Base-by-base conservation (phyloP, 805 yeast species). In the Candida lessepsii region DNA sequence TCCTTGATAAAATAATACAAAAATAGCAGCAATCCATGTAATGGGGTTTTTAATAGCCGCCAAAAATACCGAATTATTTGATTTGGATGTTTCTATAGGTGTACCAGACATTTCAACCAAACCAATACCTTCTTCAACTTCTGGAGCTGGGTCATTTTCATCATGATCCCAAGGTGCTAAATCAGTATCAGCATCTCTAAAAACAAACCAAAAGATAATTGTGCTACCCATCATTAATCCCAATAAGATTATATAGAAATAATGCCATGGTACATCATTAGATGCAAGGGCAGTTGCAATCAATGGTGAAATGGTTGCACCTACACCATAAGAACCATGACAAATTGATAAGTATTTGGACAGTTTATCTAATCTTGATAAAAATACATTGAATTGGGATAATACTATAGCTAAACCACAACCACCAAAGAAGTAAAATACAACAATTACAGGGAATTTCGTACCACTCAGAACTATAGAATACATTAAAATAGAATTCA, bases 301-400 rank as follows among this genome's bases (percentile, higher is more conserved):
- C 14, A 86, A 71, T 2, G 95, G 90, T 2, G 87, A 73, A 1
- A 80, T 47, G 33, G 86, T 79, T 1, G 89, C 86, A 2, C 90
- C 89, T 2, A 78, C 49, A 1, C 95, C 95, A 57, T 83, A 85
- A 10, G 69, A 54, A 1, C 86, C 90, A 61, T 85, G 93, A 42
- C 76, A 64, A 18, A 69, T 57, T 1, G 90, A 86, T 60, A 83
- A 67, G 42, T 76, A 66, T 39, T 72, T 75, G 34, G 83, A 78
- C 35, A 78, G 71, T 42, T 78, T 76, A 17, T 69, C 68, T 26
- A 81, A 58, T 41, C 70, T 57, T 3, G 79, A 60, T 14, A 78
- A 44, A 47, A 76, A 78, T 13, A 78, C 70, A 50, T 78, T 80
- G 31, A 67, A 65, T 45, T 76, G 80, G 4, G 81, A 65, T 17